Evolutionary conservation across 805 yeast species (phyloP).

Genomic region (Monosporozyma servazzii): DNA sequence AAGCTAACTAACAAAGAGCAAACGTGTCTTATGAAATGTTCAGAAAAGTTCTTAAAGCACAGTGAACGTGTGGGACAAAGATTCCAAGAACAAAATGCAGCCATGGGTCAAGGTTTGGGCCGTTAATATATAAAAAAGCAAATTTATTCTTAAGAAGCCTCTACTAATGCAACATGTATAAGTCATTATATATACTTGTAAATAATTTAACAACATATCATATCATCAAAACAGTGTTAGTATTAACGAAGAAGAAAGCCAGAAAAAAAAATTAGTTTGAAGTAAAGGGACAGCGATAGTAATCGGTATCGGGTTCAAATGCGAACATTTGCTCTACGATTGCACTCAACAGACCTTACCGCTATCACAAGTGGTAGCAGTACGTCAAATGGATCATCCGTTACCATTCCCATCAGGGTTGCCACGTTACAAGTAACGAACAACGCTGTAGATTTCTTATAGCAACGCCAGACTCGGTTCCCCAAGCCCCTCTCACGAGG

Average conservation of each 20-base stretch:
- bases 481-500: constrained; percentile 5
- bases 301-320: constrained; percentile 32
- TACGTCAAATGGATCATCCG: constrained; percentile 26
- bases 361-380: not conserved
- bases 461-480: constrained; percentile 18
- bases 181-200: not conserved
- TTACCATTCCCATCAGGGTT: constrained; percentile 27
- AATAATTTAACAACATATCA: not conserved
- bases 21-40: constrained; percentile 79
- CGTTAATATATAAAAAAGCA: constrained; percentile 11
- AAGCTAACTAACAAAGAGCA: constrained; percentile 78
- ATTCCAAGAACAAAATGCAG: constrained; percentile 94
- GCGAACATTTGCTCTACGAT: constrained; percentile 24
- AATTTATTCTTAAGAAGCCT: not conserved
- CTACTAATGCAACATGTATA: not conserved
- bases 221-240: not conserved
- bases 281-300: constrained; percentile 20
- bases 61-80: constrained; percentile 97
- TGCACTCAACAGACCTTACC: constrained; percentile 31
- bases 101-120: constrained; percentile 63
- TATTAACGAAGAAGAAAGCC: too few relatives aligned
- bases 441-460: constrained; percentile 21
- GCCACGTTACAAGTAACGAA: not conserved
- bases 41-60: constrained; percentile 96
- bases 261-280: not conserved